These are phyloP conservation scores for Phanerochaete sordida DNA, from an alignment of 768 basidiomycete species.

Conservation along the genomic window DNA sequence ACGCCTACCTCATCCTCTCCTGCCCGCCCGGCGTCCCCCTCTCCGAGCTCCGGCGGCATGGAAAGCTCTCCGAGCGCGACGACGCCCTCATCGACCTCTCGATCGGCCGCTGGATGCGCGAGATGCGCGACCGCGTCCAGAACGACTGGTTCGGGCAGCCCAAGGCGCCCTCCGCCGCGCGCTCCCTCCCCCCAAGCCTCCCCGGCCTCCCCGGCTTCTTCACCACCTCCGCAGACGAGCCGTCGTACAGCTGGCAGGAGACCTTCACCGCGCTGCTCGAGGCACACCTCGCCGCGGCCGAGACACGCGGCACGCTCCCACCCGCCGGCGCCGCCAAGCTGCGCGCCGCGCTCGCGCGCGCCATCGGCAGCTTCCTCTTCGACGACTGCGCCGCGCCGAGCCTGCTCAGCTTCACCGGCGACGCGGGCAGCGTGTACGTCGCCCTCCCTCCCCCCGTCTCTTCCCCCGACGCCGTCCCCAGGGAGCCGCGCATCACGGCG, in stretches of 20 bases:
- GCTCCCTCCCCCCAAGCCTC: not conserved
- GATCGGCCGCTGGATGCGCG: conserved; percentile 56
- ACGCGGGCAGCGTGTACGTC: conserved; percentile 56
- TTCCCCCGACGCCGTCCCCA: no score
- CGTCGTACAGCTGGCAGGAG: conserved; percentile 70
- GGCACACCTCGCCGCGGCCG: conserved; percentile 44
- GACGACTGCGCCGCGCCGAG: conserved; percentile 74
- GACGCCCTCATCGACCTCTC: conserved; percentile 52
- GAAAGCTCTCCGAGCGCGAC: conserved; percentile 32
- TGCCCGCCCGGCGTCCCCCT: conserved; percentile 34
- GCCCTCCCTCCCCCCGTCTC: no score
- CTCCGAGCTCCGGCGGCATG: conserved; percentile 32
- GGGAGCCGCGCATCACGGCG: conserved; percentile 41
- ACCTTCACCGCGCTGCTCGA: conserved; percentile 63
- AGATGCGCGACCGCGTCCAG: conserved; percentile 62
- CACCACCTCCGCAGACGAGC: conserved; percentile 21
- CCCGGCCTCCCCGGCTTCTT: not conserved
- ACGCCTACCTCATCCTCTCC: conserved; percentile 50
- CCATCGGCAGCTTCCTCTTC: conserved; percentile 73
- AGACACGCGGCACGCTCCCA: conserved; percentile 21
- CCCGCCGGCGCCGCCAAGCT: conserved; percentile 17
- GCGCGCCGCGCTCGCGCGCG: conserved; percentile 53
- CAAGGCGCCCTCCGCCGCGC: not conserved
- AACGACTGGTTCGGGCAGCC: conserved; percentile 76
- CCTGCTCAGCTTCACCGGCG: conserved; percentile 60